phyloP scores from a whole-genome alignment of 306 rosid species.

The Glycyrrhiza uralensis region DNA sequence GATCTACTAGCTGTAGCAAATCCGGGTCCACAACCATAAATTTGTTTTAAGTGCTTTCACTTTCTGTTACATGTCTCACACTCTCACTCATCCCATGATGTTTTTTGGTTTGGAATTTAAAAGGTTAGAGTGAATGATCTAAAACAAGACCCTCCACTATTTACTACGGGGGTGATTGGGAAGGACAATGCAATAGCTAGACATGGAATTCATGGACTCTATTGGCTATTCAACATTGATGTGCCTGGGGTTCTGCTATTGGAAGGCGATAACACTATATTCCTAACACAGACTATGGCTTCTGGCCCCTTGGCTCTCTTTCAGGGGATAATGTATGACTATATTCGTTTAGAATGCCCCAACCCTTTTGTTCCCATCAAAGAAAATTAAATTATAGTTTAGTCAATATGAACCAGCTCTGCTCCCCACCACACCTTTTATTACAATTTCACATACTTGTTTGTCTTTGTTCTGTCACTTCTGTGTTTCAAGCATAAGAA shows the following conservation, averaged over 20 bases:
- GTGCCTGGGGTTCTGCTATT: conserved; percentile 40
- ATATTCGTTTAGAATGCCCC: conserved; percentile 72
- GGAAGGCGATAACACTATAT: conserved; percentile 52
- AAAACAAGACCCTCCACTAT: conserved; percentile 53
- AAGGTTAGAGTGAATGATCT: conserved; percentile 74
- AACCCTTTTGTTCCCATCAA: neutral
- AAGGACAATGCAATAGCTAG: conserved; percentile 80
- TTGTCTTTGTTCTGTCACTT: neutral
- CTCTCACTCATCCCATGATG: neutral
- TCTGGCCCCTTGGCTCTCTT: conserved; percentile 43
- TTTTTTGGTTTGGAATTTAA: neutral
- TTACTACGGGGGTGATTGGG: conserved; percentile 72
- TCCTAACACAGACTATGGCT: conserved; percentile 59
- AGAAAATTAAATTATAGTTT: neutral
- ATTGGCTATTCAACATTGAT: conserved; percentile 59
- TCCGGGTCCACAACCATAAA: no score
- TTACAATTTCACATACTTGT: neutral
- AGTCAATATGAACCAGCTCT: neutral
- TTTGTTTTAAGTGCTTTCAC: neutral
- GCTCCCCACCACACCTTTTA: no score
- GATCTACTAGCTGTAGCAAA: no score
- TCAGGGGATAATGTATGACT: conserved; percentile 84
- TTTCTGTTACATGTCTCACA: neutral
- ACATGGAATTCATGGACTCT: conserved; percentile 93
- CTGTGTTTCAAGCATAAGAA: neutral